Base-by-base conservation (phyloP, 352 stramenopile genomes). In the Aphanomyces stellatus region DNA sequence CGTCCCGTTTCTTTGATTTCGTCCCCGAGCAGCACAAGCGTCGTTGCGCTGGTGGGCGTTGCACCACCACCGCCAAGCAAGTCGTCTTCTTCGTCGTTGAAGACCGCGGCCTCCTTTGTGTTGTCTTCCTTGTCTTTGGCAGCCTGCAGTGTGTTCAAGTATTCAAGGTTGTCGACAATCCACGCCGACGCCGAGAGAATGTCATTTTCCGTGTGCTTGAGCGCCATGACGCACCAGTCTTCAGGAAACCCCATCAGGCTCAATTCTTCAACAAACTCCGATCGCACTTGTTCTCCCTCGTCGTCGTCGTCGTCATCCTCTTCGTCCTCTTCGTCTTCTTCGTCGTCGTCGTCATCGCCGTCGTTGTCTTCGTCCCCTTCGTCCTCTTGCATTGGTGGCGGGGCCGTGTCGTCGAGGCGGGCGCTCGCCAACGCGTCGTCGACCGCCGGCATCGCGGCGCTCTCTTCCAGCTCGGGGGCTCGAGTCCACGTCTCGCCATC, bases 131-230 rank as follows among this genome's bases (percentile, higher is more conserved):
- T 90, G 46, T 93, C 88, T 8, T 88, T 65, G n/a, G 76, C 78
- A 2, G 77, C 82, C 59, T 93, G 85, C 8, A 94, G 34, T 25
- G 90, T 80, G 42, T 83, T 96, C 30, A 97, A 74, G 62, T 96
- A 95, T 53, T 97, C 90, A 2, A 97, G 69, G 61, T 97, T 96
- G 56, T 97, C 91, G 1, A 97, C 90, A 53, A 97, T 97, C 91
- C 91, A 97, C 2, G 90, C 87, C 0, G 87, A 97, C 0, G 91
- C 91, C 46, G 76, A 76, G 1, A 97, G 81, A 40, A 97, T 93
- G 51, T 97, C 88, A 59, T 96, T 96, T 51, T 89, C 81, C 0
- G 89, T 96, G 51, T 97, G 86, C 25, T 96, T 94, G 30, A 97
- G 66, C 0, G 90, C 91, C 42, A 96, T 56, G 0, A 93, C 71